A percentile compares a stretch with the other conserved stretches of the same genome.
Conservation (phyloP, 768 basidiomycete genomes). For the Phylloporus sp. region DNA sequence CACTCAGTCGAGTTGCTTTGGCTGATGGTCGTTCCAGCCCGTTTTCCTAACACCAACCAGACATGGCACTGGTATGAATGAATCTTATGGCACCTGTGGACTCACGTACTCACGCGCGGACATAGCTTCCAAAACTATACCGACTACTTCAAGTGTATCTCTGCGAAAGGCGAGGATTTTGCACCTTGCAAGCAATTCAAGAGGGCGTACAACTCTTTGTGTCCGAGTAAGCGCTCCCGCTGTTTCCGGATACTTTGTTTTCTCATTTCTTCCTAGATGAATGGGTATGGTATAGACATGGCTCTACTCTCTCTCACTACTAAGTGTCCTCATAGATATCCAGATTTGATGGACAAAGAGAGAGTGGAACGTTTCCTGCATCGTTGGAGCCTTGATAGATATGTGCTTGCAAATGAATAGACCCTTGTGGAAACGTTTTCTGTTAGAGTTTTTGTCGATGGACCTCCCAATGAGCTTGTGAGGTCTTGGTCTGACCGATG, state of each 20-base stretch:
- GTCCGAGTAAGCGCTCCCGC: conserved; percentile 75
- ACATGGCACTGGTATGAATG: conserved; percentile 85
- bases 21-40: conserved; percentile 47
- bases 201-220: conserved; percentile 91
- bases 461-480: too few relatives aligned
- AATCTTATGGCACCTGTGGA: neutral
- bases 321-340: conserved; percentile 48
- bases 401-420: conserved; percentile 11
- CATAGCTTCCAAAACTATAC: conserved; percentile 91
- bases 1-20: neutral
- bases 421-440: neutral
- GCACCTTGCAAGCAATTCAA: conserved; percentile 99
- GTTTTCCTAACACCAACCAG: conserved; percentile 91
- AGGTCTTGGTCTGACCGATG: too few relatives aligned
- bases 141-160: conserved; percentile 97
- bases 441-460: neutral
- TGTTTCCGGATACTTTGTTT: neutral
- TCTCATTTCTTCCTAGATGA: conserved; percentile 54
- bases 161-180: conserved; percentile 97
- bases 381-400: conserved; percentile 70
- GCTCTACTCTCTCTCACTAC: neutral
- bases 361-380: conserved; percentile 88
- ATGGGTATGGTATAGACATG: conserved; percentile 60
- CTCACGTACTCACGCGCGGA: neutral
- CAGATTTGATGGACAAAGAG: conserved; percentile 95